Evolutionary conservation across 108 stramenopile species (phyloP), one percentile per base, ranked within the genome.

Genomic region (Tribonema minus): DNA sequence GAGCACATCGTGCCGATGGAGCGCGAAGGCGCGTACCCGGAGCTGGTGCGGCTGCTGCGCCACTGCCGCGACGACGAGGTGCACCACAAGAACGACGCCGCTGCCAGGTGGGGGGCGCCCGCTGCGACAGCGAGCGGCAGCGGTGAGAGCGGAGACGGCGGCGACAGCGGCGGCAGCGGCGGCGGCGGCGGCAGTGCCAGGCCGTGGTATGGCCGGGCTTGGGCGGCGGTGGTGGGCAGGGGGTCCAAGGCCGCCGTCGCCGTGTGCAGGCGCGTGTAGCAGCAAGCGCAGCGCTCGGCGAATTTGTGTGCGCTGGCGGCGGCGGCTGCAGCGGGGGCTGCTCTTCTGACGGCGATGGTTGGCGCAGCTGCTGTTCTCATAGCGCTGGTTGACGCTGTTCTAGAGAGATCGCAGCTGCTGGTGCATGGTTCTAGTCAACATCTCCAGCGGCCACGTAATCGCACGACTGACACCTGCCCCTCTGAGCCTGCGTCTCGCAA

Each of bases 31-130:
- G 28, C 26, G 23, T 61, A 23, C 6, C 61, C 72, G 2, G 62
- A 73, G 61, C 72, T 73, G 1, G 3, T 39, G 0, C 29, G 32
- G 7, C 27, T 73, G 20, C 27, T 73, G 35, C 6, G 1, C 23
- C 61, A 33, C 33, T 73, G 72, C 37, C 15, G 72, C 28, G 72
- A 73, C 23, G 72, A 73, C 0, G 72, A 73, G 28, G 39, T 73
- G 9, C 61, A 62, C 12, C 72, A 73, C 39, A 34, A 37, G 30
- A 29, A 73, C 7, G 72, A 73, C 64, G 72, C 72, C 7, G 35
- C 34, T 32, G 20, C 34, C 6, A 25, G 72, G 38, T 37, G 62
- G 62, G 61, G 36, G 6, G 38, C 0, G 31, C 27, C 0, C 15
- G 62, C 3, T 3, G 36, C 1, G 3, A 23, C 12, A 29, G 28